These are phyloP conservation scores for Magnusiomyces fungicola DNA, from an alignment of 1,139 yeast genomes.

Conservation along the genomic window DNA sequence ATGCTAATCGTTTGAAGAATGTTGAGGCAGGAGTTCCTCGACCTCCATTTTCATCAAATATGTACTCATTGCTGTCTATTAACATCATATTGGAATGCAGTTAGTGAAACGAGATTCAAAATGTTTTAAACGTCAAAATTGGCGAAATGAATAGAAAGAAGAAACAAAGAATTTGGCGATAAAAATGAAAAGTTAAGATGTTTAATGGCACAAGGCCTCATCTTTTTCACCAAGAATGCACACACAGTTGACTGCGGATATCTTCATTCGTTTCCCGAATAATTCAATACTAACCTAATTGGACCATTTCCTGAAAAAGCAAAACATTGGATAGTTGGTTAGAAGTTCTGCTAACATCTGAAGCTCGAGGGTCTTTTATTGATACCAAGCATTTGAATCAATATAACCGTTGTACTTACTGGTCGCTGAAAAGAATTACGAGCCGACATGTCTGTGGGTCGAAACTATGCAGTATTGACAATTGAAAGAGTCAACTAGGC, in stretches of 20 bases:
- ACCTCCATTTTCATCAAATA: conserved; percentile 64
- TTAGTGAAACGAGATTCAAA: not conserved
- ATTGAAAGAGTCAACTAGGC: no score
- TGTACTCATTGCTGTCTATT: conserved; percentile 47
- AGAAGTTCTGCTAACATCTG: no score
- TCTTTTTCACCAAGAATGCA: no score
- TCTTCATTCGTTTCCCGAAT: no score
- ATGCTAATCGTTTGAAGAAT: conserved; percentile 47
- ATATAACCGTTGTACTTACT: no score
- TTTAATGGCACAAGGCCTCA: no score
- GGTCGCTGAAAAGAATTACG: conserved; percentile 4
- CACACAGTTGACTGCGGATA: no score
- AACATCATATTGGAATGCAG: not conserved
- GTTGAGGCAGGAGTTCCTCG: conserved; percentile 55
- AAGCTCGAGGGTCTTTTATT: no score
- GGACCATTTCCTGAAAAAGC: conserved; percentile 45
- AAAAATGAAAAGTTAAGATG: not conserved
- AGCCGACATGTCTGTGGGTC: conserved; percentile 1
- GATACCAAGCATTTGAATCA: no score
- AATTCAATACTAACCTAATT: conserved; percentile 46
- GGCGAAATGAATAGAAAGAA: no score
- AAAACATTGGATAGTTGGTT: not conserved
- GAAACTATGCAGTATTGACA: no score
- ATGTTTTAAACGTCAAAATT: no score
- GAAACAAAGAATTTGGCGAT: not conserved